phyloP scores from a whole-genome alignment of 208 protist species.

The Trypanosoma scelopori region DNA sequence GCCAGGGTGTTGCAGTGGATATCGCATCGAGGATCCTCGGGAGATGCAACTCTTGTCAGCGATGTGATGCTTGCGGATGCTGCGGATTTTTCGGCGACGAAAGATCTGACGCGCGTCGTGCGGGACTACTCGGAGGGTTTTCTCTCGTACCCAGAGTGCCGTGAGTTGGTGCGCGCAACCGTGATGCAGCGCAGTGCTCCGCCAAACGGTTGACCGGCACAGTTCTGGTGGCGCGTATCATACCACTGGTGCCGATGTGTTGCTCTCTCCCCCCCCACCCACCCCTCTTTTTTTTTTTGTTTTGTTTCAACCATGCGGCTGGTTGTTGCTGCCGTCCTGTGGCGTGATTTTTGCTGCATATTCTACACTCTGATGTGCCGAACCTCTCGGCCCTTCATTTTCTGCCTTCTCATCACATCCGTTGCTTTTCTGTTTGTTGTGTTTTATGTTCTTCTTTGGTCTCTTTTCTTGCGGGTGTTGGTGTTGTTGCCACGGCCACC shows the following conservation, averaged over 20 bases:
- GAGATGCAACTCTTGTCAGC: neutral
- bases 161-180: conserved; percentile 63
- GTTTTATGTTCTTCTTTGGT: no score
- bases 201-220: conserved; percentile 41
- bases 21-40: neutral
- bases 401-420: no score
- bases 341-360: no score
- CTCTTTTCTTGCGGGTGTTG: no score
- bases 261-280: neutral
- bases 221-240: no score
- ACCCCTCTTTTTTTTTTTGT: neutral
- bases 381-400: no score
- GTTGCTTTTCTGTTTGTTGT: no score
- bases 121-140: conserved; percentile 27
- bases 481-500: no score
- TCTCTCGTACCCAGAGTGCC: conserved; percentile 69
- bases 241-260: neutral
- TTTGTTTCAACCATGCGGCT: no score
- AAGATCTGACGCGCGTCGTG: neutral
- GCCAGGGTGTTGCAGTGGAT: conserved; percentile 30
- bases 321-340: no score
- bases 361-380: no score
- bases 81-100: conserved; percentile 1
- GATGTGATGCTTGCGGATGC: conserved; percentile 1
- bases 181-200: conserved; percentile 61